Evolutionary conservation across 768 basidiomycete genomes (phyloP).

Genomic region (Tulasnella sp.): DNA sequence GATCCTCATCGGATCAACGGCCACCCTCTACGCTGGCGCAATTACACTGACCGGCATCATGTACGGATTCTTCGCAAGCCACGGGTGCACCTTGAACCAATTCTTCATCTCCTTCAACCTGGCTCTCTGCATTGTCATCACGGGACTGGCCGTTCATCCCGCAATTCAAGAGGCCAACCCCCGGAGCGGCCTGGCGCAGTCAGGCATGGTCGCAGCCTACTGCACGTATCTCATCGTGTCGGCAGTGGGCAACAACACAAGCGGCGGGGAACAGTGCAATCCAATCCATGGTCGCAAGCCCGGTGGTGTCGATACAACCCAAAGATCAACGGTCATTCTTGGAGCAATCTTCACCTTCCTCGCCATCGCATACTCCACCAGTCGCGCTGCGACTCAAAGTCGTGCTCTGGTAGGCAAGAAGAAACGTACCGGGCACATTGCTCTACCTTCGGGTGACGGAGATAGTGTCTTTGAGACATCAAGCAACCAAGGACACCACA

Average conservation of each 20-base stretch:
- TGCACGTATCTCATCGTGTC: slow-evolving; percentile 93
- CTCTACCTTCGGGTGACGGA: slow-evolving; percentile 38
- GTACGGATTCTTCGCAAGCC: slow-evolving; percentile 82
- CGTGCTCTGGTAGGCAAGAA: slow-evolving; percentile 70
- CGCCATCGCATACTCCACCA: slow-evolving; percentile 96
- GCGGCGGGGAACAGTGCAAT: slow-evolving; percentile 60
- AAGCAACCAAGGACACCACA: slow-evolving; percentile 32
- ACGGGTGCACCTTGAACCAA: slow-evolving; percentile 83
- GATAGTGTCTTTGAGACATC: slow-evolving; percentile 23
- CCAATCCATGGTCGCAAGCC: slow-evolving; percentile 53
- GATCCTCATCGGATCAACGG: slow-evolving; percentile 86
- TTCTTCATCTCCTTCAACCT: slow-evolving; percentile 97
- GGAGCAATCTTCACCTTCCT: slow-evolving; percentile 96
- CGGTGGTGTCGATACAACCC: slow-evolving; percentile 47
- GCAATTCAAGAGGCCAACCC: slow-evolving; percentile 86
- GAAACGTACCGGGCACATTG: slow-evolving; percentile 51
- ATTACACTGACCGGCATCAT: slow-evolving; percentile 80
- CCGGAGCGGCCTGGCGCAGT: slow-evolving; percentile 87
- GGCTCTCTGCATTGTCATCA: slow-evolving; percentile 63
- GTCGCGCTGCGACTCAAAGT: slow-evolving; percentile 89
- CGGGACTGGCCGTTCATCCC: slow-evolving; percentile 73
- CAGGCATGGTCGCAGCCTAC: slow-evolving; percentile 94
- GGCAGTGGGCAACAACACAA: slow-evolving; percentile 85
- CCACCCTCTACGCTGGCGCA: slow-evolving; percentile 72
- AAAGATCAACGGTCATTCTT: slow-evolving; percentile 75